A percentile compares a stretch with the other conserved stretches of the same genome.
Conservation (phyloP, 176 grass and related monocot species). For the Alopecurus myosuroides region DNA sequence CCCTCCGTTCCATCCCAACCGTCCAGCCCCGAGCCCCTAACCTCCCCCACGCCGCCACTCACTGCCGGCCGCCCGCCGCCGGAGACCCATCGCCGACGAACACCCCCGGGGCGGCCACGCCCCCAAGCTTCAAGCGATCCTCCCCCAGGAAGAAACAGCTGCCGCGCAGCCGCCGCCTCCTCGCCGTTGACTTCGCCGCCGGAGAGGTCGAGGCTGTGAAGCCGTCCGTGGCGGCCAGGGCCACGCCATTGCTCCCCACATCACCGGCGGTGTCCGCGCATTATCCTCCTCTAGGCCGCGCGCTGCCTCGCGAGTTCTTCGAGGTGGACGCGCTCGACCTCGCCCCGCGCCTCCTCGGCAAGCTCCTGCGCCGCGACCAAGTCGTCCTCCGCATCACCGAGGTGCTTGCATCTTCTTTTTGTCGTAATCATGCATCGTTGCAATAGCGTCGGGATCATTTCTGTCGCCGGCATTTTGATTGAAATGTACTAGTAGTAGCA, state of each 20-base stretch:
- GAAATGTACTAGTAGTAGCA: background rate
- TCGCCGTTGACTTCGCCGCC: background rate
- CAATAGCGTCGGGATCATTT: background rate
- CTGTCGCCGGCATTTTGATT: background rate
- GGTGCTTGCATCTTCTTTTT: conserved; percentile 24
- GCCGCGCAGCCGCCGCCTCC: conserved; percentile 12
- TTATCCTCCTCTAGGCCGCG: background rate
- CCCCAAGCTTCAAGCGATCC: conserved; percentile 56
- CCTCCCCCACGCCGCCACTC: background rate
- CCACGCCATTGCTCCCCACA: background rate
- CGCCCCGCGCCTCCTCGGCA: conserved; percentile 82
- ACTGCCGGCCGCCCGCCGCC: background rate
- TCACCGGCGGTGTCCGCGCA: background rate
- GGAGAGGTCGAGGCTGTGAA: background rate
- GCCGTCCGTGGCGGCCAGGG: background rate
- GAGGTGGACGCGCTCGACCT: conserved; percentile 78
- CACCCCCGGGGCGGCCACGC: background rate
- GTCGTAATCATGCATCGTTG: background rate
- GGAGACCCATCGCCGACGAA: conserved; percentile 25
- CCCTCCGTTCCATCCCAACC: conserved; percentile 23
- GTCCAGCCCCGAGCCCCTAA: background rate
- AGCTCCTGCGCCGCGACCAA: conserved; percentile 74
- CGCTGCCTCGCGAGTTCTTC: conserved; percentile 70
- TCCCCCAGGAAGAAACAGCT: conserved; percentile 31
- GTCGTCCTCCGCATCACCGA: conserved; percentile 91